Evolutionary conservation across 2,329 filamentous ascomycete species (phyloP).

Genomic region (Fusarium devonianum): DNA sequence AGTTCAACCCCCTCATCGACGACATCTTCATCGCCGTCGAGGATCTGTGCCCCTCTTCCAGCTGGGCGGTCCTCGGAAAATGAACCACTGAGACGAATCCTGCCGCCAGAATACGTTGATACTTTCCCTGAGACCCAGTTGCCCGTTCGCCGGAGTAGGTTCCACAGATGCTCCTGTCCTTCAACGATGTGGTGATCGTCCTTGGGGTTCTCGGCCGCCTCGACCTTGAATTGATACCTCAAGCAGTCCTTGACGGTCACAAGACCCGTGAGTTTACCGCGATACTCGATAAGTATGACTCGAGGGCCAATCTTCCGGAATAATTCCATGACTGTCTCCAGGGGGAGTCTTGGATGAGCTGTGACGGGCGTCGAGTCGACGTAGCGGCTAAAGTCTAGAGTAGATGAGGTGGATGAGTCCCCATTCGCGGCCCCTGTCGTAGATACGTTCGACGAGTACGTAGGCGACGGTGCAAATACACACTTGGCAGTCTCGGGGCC

Average conservation of each 20-base stretch:
- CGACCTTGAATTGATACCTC: conserved; percentile 96
- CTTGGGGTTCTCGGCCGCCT: conserved; percentile 79
- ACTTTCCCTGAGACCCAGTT: conserved; percentile 67
- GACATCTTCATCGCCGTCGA: conserved; percentile 53
- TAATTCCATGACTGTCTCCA: conserved; percentile 98
- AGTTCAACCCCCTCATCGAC: conserved; percentile 54
- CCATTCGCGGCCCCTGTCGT: conserved; percentile 24
- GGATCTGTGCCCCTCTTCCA: conserved; percentile 56
- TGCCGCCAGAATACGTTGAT: conserved; percentile 60
- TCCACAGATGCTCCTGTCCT: conserved; percentile 72
- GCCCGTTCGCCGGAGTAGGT: conserved; percentile 58
- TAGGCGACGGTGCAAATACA: conserved; percentile 67
- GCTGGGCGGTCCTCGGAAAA: conserved; percentile 46
- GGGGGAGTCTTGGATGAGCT: conserved; percentile 86
- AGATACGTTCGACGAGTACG: conserved; percentile 44
- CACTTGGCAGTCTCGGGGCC: conserved; percentile 75
- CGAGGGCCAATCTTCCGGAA: conserved; percentile 98
- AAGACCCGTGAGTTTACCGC: conserved; percentile 81
- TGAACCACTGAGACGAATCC: conserved; percentile 59
- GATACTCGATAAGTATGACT: conserved; percentile 91
- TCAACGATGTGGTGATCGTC: conserved; percentile 64
- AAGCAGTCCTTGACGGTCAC: conserved; percentile 97
- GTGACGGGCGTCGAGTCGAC: conserved; percentile 89
- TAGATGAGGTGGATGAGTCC: conserved; percentile 51
- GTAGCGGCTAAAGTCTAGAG: conserved; percentile 83